Evolutionary conservation across 1,284 basidiomycete genomes (phyloP).

Genomic region (Fistulinella cinereoalba): DNA sequence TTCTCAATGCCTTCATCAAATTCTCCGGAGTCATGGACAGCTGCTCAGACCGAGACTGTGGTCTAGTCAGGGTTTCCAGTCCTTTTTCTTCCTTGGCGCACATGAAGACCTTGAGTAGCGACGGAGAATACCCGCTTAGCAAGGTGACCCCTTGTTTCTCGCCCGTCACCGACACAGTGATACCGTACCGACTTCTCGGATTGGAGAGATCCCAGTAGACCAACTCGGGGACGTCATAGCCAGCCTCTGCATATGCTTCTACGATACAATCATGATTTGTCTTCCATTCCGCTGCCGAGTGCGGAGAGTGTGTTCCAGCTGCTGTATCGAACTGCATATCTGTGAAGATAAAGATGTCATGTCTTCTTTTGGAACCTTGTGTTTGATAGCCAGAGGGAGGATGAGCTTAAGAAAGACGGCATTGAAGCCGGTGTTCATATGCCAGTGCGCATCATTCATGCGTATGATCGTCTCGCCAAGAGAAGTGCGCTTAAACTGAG

Average conservation of each 20-base stretch:
- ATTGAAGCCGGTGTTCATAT: conserved; percentile 58
- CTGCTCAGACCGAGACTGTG: conserved; percentile 21
- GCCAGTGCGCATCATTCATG: conserved; percentile 47
- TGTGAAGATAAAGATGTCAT: conserved; percentile 76
- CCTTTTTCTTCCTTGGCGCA: conserved; percentile 43
- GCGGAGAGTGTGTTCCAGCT: not conserved
- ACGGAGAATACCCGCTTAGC: conserved; percentile 65
- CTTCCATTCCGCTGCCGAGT: conserved; percentile 39
- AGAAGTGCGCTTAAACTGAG: conserved; percentile 29
- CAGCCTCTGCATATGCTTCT: conserved; percentile 51
- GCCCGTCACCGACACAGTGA: conserved; percentile 47
- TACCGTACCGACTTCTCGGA: not conserved
- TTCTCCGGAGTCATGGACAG: conserved; percentile 45
- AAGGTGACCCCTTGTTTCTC: conserved; percentile 59
- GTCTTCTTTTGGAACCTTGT: conserved; percentile 57
- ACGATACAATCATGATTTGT: conserved; percentile 61
- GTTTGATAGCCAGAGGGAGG: conserved; percentile 52
- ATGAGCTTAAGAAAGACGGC: conserved; percentile 59
- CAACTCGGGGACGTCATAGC: conserved; percentile 67
- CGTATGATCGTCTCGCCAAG: conserved; percentile 36
- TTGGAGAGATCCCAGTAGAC: conserved; percentile 56
- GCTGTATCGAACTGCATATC: conserved; percentile 72
- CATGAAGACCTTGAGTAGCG: conserved; percentile 72
- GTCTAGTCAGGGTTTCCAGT: conserved; percentile 31
- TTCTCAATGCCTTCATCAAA: conserved; percentile 52